Evolutionary conservation across 345 rosid genomes (phyloP).

Genomic region (Mallotus nudiflorus): DNA sequence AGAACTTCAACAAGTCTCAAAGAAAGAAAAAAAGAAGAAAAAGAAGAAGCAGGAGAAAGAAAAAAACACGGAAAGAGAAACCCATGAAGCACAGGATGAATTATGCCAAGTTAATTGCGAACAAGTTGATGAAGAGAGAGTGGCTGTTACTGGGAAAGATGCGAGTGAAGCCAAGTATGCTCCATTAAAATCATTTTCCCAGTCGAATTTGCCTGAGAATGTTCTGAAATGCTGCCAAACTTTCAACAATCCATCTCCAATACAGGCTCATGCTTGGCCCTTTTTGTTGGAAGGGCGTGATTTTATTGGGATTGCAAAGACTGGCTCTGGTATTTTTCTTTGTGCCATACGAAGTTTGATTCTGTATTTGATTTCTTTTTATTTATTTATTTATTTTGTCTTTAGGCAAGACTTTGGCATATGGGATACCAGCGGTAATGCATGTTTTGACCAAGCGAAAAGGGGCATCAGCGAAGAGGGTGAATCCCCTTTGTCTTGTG

Average conservation of each 20-base stretch:
- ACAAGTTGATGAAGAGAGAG: slow-evolving; percentile 43
- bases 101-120: slow-evolving; percentile 14
- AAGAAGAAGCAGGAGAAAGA: slow-evolving; percentile 24
- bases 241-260: slow-evolving; percentile 78
- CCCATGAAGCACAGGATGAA: neutral
- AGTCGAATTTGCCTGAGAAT: slow-evolving; percentile 59
- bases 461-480: slow-evolving; percentile 48
- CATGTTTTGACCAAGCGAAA: slow-evolving; percentile 72
- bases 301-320: slow-evolving; percentile 88
- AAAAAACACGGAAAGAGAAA: slow-evolving; percentile 13
- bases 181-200: slow-evolving; percentile 53
- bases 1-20: slow-evolving; percentile 6
- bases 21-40: slow-evolving; percentile 32
- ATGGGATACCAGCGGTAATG: slow-evolving; percentile 87
- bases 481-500: slow-evolving; percentile 81
- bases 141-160: slow-evolving; percentile 64
- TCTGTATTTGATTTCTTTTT: neutral
- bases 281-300: slow-evolving; percentile 87
- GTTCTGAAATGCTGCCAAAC: slow-evolving; percentile 75
- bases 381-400: neutral
- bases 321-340: slow-evolving; percentile 81
- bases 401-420: slow-evolving; percentile 88
- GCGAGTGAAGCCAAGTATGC: slow-evolving; percentile 59
- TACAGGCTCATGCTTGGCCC: slow-evolving; percentile 95
- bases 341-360: neutral